Conservation (phyloP, 805 yeast genomes). For the Kodamaea jinghongensis region DNA sequence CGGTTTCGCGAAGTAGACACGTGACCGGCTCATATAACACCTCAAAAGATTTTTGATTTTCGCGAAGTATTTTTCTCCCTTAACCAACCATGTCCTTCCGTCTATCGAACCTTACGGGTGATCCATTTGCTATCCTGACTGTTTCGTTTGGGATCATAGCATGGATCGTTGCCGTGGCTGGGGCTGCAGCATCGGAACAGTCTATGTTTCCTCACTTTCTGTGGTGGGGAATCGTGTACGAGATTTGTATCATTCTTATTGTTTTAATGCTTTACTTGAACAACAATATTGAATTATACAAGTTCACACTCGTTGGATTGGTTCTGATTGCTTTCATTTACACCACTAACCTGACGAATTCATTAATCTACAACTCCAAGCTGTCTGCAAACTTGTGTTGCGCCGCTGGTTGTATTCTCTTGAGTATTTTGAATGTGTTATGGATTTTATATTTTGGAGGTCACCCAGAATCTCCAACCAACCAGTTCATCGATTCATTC, state of each 20-base stretch:
- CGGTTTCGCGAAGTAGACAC: neutral
- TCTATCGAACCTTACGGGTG: slow-evolving; percentile 59
- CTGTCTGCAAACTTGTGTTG: slow-evolving; percentile 75
- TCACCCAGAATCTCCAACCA: slow-evolving; percentile 83
- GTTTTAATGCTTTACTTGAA: slow-evolving; percentile 53
- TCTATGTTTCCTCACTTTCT: slow-evolving; percentile 70
- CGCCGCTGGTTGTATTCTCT: slow-evolving; percentile 85
- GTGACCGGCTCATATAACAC: neutral
- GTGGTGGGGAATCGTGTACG: slow-evolving; percentile 95
- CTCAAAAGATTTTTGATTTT: neutral
- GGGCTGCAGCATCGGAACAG: slow-evolving; percentile 53
- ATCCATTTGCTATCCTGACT: slow-evolving; percentile 87
- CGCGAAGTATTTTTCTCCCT: neutral
- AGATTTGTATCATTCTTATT: slow-evolving; percentile 56
- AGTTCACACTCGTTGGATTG: slow-evolving; percentile 53
- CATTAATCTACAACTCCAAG: slow-evolving; percentile 61
- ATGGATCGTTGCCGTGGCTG: slow-evolving; percentile 88
- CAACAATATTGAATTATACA: slow-evolving; percentile 68
- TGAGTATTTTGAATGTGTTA: slow-evolving; percentile 75
- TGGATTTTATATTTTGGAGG: slow-evolving; percentile 93
- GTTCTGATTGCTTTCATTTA: slow-evolving; percentile 76
- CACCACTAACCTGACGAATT: slow-evolving; percentile 79
- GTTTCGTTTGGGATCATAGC: slow-evolving; percentile 69
- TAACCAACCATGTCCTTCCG: slow-evolving; percentile 36
- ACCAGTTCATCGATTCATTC: slow-evolving; percentile 81